Conservation (phyloP, 2,329 filamentous ascomycete genomes). For the Aspergillus carbonarius region DNA sequence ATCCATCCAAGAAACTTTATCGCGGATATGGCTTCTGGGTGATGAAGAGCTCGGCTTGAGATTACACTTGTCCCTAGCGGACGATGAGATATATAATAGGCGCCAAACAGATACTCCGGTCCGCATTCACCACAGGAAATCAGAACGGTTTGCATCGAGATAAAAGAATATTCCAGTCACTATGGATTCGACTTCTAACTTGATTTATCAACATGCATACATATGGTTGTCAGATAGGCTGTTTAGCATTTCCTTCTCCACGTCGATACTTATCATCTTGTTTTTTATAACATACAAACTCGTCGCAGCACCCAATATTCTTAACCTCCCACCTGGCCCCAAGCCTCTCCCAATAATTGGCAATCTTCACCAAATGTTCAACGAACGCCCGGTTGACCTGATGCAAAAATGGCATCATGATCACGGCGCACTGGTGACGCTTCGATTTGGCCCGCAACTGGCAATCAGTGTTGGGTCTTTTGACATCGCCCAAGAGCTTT, state of each 20-base stretch:
- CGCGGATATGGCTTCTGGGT: no score
- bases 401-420: background rate
- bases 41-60: no score
- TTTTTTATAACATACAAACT: background rate
- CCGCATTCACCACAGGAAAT: no score
- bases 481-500: background rate
- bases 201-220: background rate
- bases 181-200: background rate
- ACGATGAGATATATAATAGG: no score
- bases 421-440: background rate
- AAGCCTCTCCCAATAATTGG: background rate
- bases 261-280: background rate
- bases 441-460: background rate
- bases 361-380: background rate
- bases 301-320: fast-evolving
- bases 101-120: no score
- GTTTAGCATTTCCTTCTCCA: fast-evolving
- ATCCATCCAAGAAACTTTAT: no score
- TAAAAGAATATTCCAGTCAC: background rate
- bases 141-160: no score
- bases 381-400: background rate
- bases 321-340: background rate
- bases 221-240: background rate
- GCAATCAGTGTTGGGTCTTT: background rate
- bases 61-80: no score